Percentiles rank a stretch among this genome's conserved stretches.
Conservation (phyloP, 805 yeast genomes). For the Kluyveromyces siamensis region DNA sequence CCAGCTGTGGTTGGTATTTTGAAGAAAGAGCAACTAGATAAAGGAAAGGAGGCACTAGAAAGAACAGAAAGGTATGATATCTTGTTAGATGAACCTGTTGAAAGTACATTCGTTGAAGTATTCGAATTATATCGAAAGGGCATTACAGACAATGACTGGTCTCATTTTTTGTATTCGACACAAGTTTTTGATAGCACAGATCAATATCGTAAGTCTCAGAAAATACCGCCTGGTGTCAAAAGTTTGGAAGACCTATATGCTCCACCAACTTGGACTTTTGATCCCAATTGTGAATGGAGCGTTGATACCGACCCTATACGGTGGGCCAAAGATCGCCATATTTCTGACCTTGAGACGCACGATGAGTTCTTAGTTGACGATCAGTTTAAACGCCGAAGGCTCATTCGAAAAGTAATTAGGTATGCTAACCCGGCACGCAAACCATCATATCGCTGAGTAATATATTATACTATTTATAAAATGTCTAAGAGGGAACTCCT, state of each 20-base stretch:
- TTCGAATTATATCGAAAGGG: constrained; percentile 68
- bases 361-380: constrained; percentile 45
- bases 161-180: constrained; percentile 47
- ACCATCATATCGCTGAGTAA: constrained; percentile 14
- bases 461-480: not conserved
- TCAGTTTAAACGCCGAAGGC: constrained; percentile 50
- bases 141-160: constrained; percentile 52
- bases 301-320: constrained; percentile 43
- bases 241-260: constrained; percentile 48
- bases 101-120: constrained; percentile 55
- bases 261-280: constrained; percentile 70
- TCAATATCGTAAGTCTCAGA: constrained; percentile 35
- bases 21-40: constrained; percentile 22
- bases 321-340: constrained; percentile 45
- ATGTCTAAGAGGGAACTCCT: constrained; percentile 68
- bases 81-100: constrained; percentile 62
- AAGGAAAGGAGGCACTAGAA: constrained; percentile 19
- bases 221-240: constrained; percentile 57
- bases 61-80: constrained; percentile 35
- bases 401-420: constrained; percentile 43
- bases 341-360: constrained; percentile 21
- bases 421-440: constrained; percentile 33
- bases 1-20: constrained; percentile 22
- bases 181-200: constrained; percentile 46
- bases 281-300: constrained; percentile 51